These are phyloP conservation scores for Malassezia yamatoensis DNA, from an alignment of 1,284 basidiomycete genomes.

Conservation along the genomic window DNA sequence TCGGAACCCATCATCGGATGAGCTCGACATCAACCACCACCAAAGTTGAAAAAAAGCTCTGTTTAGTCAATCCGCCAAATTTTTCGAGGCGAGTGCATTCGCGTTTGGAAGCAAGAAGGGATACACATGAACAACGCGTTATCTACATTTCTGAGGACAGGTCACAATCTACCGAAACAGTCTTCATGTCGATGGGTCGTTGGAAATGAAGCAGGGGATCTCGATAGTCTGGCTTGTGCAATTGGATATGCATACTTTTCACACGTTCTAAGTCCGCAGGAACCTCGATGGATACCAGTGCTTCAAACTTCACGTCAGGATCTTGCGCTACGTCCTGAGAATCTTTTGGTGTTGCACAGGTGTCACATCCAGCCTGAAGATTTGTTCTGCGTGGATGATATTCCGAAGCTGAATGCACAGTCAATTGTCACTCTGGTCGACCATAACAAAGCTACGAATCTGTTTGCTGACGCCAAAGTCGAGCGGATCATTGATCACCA, in stretches of 20 bases:
- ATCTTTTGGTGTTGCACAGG: conserved; percentile 52
- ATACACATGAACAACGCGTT: too few relatives aligned
- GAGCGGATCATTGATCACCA: conserved; percentile 80
- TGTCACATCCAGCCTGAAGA: conserved; percentile 42
- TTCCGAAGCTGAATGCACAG: conserved; percentile 50
- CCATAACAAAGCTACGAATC: conserved; percentile 50
- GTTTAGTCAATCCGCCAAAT: background rate
- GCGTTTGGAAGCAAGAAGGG: background rate
- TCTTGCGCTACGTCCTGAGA: conserved; percentile 71
- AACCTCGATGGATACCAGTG: conserved; percentile 56
- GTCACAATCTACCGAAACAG: too few relatives aligned
- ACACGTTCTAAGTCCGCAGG: background rate
- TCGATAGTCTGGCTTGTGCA: conserved; percentile 24
- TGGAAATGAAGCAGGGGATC: conserved; percentile 29
- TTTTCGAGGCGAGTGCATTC: background rate
- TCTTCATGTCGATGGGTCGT: conserved; percentile 9
- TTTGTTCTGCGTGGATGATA: conserved; percentile 35
- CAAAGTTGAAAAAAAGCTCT: background rate
- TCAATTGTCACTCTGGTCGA: conserved; percentile 73
- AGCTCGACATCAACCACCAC: background rate
- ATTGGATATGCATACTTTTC: conserved; percentile 21
- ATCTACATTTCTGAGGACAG: too few relatives aligned
- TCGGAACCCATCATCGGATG: conserved; percentile 19
- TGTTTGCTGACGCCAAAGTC: conserved; percentile 51
- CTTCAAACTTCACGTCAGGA: conserved; percentile 61